phyloP scores from a whole-genome alignment of 78 protist species.

The Dictyostelium purpureum region DNA sequence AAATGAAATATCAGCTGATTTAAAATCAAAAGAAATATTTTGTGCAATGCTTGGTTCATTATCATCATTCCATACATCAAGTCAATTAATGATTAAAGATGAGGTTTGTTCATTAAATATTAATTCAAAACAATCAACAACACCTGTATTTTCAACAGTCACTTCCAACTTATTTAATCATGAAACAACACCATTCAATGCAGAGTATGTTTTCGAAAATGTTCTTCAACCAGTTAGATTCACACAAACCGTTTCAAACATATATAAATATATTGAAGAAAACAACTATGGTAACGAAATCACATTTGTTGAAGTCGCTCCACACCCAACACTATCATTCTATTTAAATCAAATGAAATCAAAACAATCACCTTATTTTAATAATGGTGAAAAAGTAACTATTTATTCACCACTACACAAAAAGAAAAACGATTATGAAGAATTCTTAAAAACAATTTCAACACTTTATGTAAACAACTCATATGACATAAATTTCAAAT shows the following conservation, averaged over 20 bases:
- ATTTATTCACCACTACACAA: slow-evolving; percentile 7
- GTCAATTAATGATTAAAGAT: background rate
- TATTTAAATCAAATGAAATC: background rate
- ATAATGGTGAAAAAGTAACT: background rate
- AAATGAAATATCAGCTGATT: background rate
- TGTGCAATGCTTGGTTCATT: background rate
- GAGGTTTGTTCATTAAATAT: no score
- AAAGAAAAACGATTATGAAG: background rate
- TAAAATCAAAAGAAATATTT: background rate
- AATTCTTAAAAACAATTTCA: background rate
- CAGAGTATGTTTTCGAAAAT: background rate
- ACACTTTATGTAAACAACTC: background rate
- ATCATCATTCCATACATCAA: slow-evolving; percentile 51
- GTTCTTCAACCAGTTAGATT: background rate
- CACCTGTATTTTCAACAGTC: slow-evolving; percentile 38
- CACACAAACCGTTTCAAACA: background rate
- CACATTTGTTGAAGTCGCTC: slow-evolving; percentile 27
- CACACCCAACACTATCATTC: slow-evolving; percentile 54
- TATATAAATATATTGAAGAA: background rate
- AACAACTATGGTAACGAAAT: background rate
- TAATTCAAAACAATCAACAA: no score
- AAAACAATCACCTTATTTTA: background rate
- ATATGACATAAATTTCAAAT: background rate
- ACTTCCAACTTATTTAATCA: background rate
- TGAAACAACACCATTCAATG: background rate